Evolutionary conservation across 2,329 filamentous ascomycete species (phyloP).

Genomic region (Claviceps purpurea): DNA sequence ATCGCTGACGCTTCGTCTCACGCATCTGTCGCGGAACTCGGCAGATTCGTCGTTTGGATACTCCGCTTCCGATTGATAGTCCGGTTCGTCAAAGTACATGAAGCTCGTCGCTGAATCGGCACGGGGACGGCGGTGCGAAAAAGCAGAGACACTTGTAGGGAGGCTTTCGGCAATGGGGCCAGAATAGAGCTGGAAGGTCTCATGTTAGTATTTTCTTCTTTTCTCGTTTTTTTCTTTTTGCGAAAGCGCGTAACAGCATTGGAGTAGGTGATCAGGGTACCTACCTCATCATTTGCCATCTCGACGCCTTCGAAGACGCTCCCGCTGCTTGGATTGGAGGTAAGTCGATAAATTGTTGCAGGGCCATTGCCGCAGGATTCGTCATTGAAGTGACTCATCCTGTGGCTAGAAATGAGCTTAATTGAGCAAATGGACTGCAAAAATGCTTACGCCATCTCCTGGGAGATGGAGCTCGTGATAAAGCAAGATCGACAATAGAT

Average conservation of each 20-base stretch:
- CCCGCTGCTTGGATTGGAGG: slow-evolving; percentile 57
- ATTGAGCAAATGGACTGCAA: not conserved
- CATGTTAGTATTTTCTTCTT: not conserved
- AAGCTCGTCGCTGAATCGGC: slow-evolving; percentile 82
- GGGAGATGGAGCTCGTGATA: no score
- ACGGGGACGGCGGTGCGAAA: slow-evolving; percentile 68
- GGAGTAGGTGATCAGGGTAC: slow-evolving; percentile 16
- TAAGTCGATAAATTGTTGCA: slow-evolving; percentile 39
- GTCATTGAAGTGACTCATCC: not conserved
- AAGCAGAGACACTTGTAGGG: slow-evolving; percentile 87
- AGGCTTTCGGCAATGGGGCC: slow-evolving; percentile 91
- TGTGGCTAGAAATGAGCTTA: not conserved
- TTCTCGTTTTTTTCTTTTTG: slow-evolving; percentile 2
- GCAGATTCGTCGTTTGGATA: slow-evolving; percentile 18
- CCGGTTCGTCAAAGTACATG: slow-evolving; percentile 61
- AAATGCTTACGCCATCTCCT: no score
- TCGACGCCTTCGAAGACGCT: slow-evolving; percentile 93
- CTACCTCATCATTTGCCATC: slow-evolving; percentile 88
- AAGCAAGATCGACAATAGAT: no score
- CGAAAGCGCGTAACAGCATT: not conserved
- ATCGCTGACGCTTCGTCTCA: slow-evolving; percentile 21
- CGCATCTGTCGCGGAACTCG: slow-evolving; percentile 13
- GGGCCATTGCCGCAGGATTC: slow-evolving; percentile 1
- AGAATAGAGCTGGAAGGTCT: slow-evolving; percentile 55
- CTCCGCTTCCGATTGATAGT: slow-evolving; percentile 20